These are phyloP conservation scores for Stevia rebaudiana DNA, from an alignment of 140 eudicot genomes.

Conservation along the genomic window DNA sequence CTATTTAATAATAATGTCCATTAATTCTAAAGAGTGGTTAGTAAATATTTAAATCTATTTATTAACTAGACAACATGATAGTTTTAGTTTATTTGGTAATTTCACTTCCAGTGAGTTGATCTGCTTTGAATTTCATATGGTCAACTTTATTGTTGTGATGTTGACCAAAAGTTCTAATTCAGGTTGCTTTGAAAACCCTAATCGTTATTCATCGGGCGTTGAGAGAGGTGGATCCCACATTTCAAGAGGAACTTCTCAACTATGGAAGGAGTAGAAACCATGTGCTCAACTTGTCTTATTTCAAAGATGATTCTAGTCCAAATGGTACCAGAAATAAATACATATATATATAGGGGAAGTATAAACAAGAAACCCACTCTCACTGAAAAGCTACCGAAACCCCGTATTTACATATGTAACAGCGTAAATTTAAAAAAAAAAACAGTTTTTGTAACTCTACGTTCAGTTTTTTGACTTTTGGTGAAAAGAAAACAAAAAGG, in stretches of 20 bases:
- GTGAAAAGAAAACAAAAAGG: too few relatives aligned
- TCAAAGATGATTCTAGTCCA: constrained; percentile 87
- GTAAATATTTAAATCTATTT: neutral
- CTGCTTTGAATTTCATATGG: neutral
- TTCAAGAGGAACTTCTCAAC: constrained; percentile 69
- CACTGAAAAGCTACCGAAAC: too few relatives aligned
- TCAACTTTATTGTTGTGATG: constrained; percentile 7
- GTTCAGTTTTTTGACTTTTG: too few relatives aligned
- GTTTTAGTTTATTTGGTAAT: neutral
- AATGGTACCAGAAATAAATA: constrained; percentile 40
- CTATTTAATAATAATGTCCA: neutral
- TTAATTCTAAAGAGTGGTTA: neutral
- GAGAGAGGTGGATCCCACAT: constrained; percentile 82
- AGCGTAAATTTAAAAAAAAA: too few relatives aligned
- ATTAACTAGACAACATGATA: constrained; percentile 4
- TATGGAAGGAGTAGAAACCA: constrained; percentile 63
- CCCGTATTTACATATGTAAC: too few relatives aligned
- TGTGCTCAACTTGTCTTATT: constrained; percentile 78
- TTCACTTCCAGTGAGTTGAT: neutral
- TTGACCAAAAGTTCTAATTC: constrained; percentile 17
- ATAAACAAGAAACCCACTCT: too few relatives aligned
- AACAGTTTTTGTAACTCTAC: too few relatives aligned
- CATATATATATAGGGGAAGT: neutral
- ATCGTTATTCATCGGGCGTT: constrained; percentile 82
- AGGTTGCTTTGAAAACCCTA: constrained; percentile 92